These are phyloP conservation scores for Schwanniomyces pseudopolymorphus DNA, from an alignment of 805 yeast genomes.

Conservation along the genomic window DNA sequence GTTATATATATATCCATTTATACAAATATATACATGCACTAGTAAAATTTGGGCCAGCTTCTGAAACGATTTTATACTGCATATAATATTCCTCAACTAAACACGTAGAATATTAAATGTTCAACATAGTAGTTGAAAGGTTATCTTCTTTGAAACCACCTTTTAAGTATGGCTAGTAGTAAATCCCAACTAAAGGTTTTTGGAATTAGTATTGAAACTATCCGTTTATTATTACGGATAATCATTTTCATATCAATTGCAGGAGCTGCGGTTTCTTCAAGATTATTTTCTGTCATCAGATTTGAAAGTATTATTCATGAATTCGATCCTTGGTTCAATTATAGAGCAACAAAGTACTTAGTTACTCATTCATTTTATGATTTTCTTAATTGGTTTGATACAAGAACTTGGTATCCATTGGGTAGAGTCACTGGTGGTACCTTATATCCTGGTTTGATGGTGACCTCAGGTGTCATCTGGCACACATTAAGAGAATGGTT, in stretches of 20 bases:
- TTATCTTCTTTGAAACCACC: neutral
- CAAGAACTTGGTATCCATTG: constrained; percentile 97
- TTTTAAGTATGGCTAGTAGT: constrained; percentile 8
- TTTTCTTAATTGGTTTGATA: constrained; percentile 97
- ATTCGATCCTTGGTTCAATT: constrained; percentile 96
- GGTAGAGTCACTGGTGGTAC: constrained; percentile 99
- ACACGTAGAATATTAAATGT: neutral
- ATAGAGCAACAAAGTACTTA: constrained; percentile 90
- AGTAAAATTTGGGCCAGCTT: too few relatives aligned
- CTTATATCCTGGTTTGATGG: constrained; percentile 96
- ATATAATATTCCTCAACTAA: constrained; percentile 1
- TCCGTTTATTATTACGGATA: constrained; percentile 53
- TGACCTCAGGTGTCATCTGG: constrained; percentile 91
- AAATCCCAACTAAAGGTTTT: constrained; percentile 25
- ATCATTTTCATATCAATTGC: constrained; percentile 74
- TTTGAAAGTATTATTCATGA: constrained; percentile 97
- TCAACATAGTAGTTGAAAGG: neutral
- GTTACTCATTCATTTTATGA: constrained; percentile 83
- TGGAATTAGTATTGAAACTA: constrained; percentile 35
- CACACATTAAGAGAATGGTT: constrained; percentile 58
- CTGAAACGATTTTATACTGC: too few relatives aligned
- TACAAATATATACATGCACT: too few relatives aligned
- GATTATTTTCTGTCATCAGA: constrained; percentile 93
- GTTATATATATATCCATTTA: neutral
- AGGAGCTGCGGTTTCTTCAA: constrained; percentile 87